phyloP scores from a whole-genome alignment of 2,329 filamentous ascomycete species.

The Rachicladosporium sp. region DNA sequence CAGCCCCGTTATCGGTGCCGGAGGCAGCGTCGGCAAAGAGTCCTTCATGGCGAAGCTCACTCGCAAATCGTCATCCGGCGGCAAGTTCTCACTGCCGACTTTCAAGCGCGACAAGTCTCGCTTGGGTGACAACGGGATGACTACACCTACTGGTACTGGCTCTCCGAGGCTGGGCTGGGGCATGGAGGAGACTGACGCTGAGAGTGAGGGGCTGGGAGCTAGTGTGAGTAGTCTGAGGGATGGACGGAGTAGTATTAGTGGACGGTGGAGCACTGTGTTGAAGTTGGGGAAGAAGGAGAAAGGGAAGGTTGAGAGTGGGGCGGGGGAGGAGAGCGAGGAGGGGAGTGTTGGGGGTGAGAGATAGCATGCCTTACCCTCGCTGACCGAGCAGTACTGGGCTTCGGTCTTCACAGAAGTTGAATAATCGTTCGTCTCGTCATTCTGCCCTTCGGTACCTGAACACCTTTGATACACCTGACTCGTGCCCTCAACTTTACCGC shows the following conservation, averaged over 20 bases:
- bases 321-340: background rate
- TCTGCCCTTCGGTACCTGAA: too few species aligned
- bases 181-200: slow-evolving; percentile 23
- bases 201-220: slow-evolving; percentile 21
- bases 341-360: too few species aligned
- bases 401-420: too few species aligned
- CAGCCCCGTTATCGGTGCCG: slow-evolving; percentile 18
- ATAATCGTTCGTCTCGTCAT: too few species aligned
- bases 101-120: slow-evolving; percentile 26
- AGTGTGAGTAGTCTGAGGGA: slow-evolving; percentile 24
- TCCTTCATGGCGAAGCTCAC: slow-evolving; percentile 39
- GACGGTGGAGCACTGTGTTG: slow-evolving; percentile 32
- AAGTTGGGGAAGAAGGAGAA: slow-evolving; percentile 25
- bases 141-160: too few species aligned
- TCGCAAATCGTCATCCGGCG: slow-evolving; percentile 32
- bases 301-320: slow-evolving; percentile 9
- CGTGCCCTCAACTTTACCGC: too few species aligned
- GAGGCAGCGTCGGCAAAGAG: slow-evolving; percentile 26
- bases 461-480: too few species aligned
- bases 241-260: slow-evolving; percentile 25
- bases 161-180: slow-evolving; percentile 14
- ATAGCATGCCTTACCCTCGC: too few species aligned
- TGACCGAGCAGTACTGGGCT: too few species aligned
- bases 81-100: slow-evolving; percentile 30
- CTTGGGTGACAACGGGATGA: slow-evolving; percentile 12